These are phyloP conservation scores for Pezicula rhizophila DNA, from an alignment of 2,329 filamentous ascomycete species.

Conservation along the genomic window DNA sequence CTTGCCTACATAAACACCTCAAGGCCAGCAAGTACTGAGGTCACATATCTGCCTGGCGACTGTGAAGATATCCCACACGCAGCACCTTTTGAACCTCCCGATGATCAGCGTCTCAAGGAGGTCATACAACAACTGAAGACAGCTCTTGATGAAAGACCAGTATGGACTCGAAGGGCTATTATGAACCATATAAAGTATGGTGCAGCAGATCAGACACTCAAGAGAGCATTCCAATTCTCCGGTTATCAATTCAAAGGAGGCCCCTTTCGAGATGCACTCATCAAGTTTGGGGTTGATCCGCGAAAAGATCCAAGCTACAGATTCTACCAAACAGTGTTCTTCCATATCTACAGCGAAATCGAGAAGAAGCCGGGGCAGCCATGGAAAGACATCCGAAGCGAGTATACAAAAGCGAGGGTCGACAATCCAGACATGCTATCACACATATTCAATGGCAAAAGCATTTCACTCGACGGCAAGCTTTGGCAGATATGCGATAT, in stretches of 20 bases:
- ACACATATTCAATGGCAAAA: slow-evolving; percentile 79
- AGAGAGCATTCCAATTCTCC: slow-evolving; percentile 73
- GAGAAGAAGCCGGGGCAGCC: slow-evolving; percentile 15
- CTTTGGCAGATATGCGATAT: slow-evolving; percentile 95
- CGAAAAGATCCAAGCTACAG: slow-evolving; percentile 70
- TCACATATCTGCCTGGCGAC: slow-evolving; percentile 18
- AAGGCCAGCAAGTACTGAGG: slow-evolving; percentile 12
- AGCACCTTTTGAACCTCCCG: slow-evolving; percentile 10
- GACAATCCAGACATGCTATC: slow-evolving; percentile 32
- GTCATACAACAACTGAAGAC: slow-evolving; percentile 58
- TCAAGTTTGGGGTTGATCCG: slow-evolving; percentile 82
- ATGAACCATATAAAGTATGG: slow-evolving; percentile 61
- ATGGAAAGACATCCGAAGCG: slow-evolving; percentile 13
- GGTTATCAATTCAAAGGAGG: slow-evolving; percentile 91
- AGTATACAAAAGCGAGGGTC: slow-evolving; percentile 13
- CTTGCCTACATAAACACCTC: slow-evolving; percentile 22
- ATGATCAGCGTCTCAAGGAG: slow-evolving; percentile 51
- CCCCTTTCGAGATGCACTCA: slow-evolving; percentile 83
- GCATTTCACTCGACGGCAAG: slow-evolving; percentile 72
- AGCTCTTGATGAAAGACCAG: slow-evolving; percentile 67
- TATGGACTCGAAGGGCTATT: slow-evolving; percentile 81
- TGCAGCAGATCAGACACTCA: slow-evolving; percentile 51
- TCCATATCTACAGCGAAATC: slow-evolving; percentile 51
- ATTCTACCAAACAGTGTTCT: slow-evolving; percentile 83
- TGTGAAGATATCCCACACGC: slow-evolving; percentile 13